Conservation (phyloP, 78 protist species). For the Dictyostelium brefeldianum region DNA sequence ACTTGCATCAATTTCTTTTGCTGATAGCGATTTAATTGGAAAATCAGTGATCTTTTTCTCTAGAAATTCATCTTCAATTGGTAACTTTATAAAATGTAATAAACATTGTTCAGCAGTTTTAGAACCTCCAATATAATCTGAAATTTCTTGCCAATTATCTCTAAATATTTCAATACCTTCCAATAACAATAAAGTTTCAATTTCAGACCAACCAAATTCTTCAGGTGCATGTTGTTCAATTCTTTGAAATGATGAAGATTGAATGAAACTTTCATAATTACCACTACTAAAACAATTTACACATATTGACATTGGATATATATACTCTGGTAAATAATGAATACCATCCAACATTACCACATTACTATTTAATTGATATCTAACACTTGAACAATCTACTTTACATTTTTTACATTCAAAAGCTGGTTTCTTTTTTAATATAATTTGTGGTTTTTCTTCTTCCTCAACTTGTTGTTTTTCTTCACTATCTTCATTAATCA, state of each 20-base stretch:
- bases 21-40: slow-evolving; percentile 28
- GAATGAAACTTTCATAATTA: background rate
- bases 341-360: background rate
- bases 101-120: slow-evolving; percentile 88
- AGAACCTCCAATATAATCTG: slow-evolving; percentile 79
- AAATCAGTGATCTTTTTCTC: slow-evolving; percentile 53
- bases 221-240: slow-evolving; percentile 36
- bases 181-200: slow-evolving; percentile 79
- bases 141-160: slow-evolving; percentile 82
- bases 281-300: slow-evolving; percentile 40
- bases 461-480: background rate
- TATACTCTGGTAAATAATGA: background rate
- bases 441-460: background rate
- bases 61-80: slow-evolving; percentile 86
- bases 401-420: slow-evolving; percentile 36
- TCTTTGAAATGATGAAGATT: slow-evolving; percentile 16
- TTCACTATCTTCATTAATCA: background rate
- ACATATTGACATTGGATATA: slow-evolving; percentile 37
- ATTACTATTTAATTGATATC: background rate
- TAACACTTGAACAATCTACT: slow-evolving; percentile 21
- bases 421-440: slow-evolving; percentile 12
- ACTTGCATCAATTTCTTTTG: slow-evolving; percentile 55
- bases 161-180: slow-evolving; percentile 82
- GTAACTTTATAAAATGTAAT: slow-evolving; percentile 80
- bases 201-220: slow-evolving; percentile 82